A percentile compares a stretch with the other conserved stretches of the same genome.
Evolutionary conservation across 148 eudicot species (phyloP).

Genomic region (Chenopodium berlandieri): DNA sequence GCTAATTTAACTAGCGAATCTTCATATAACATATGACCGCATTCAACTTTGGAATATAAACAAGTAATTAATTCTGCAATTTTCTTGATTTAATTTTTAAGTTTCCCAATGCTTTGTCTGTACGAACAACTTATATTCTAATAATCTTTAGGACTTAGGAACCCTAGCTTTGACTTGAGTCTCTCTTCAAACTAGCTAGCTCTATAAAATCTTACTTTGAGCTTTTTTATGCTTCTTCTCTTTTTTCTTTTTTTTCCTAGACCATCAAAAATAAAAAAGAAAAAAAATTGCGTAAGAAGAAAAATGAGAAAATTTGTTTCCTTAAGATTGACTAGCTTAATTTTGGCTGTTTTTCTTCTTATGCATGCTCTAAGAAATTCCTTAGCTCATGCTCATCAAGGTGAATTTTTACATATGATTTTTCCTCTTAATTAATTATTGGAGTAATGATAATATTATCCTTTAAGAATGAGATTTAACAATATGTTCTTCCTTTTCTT

Average conservation of each 20-base stretch:
- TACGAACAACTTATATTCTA: conserved; percentile 30
- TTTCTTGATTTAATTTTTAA: conserved; percentile 21
- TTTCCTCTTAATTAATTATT: no score
- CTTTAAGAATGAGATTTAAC: not conserved
- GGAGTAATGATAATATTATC: no score
- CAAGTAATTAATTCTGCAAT: conserved; percentile 10
- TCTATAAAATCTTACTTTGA: conserved; percentile 47
- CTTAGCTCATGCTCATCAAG: conserved; percentile 46
- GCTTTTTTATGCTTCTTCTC: conserved; percentile 27
- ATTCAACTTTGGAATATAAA: conserved; percentile 20
- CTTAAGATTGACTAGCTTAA: conserved; percentile 35
- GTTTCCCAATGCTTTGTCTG: conserved; percentile 54
- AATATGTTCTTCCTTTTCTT: not conserved
- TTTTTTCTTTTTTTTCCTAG: conserved; percentile 23
- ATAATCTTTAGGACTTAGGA: conserved; percentile 25
- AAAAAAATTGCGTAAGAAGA: conserved; percentile 1
- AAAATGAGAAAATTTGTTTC: conserved; percentile 33
- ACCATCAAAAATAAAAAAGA: not conserved
- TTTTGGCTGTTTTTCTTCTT: conserved; percentile 36
- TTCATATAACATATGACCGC: conserved; percentile 18
- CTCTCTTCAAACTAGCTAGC: conserved; percentile 28
- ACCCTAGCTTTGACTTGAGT: conserved; percentile 50
- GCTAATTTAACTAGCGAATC: conserved; percentile 16
- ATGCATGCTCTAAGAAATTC: conserved; percentile 40
- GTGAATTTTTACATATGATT: conserved; percentile 12